phyloP scores from a whole-genome alignment of 2,329 filamentous ascomycete species.

The Colletotrichum sp. region DNA sequence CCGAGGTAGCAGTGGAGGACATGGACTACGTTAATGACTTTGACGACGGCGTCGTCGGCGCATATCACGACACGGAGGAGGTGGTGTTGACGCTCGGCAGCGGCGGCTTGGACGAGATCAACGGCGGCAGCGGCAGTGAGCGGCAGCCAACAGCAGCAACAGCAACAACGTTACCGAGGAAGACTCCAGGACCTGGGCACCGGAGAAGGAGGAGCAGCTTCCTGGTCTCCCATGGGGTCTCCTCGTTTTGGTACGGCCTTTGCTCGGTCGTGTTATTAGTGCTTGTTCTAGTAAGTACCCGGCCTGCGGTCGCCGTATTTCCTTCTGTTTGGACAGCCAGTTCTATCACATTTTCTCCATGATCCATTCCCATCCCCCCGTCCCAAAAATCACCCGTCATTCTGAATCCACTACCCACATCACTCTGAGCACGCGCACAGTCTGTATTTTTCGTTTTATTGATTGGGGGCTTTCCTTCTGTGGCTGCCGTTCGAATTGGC shows the following conservation, averaged over 20 bases:
- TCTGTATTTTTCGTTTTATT: not conserved
- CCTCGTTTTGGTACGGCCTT: conserved; percentile 22
- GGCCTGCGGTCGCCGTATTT: not conserved
- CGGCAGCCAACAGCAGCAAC: not conserved
- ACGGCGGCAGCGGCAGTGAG: not conserved
- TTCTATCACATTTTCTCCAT: not conserved
- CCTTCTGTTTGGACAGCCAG: not conserved
- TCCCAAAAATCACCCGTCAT: not conserved
- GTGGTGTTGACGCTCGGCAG: not conserved
- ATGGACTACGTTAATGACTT: not conserved
- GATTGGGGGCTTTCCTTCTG: not conserved
- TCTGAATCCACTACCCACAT: not conserved
- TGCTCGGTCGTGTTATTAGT: conserved; percentile 19
- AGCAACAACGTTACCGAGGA: not conserved
- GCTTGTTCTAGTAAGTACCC: conserved; percentile 16
- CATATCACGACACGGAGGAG: not conserved
- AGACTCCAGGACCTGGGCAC: conserved; percentile 1
- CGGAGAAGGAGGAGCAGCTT: conserved; percentile 22
- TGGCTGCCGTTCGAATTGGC: not conserved
- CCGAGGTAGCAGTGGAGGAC: not conserved
- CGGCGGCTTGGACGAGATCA: not conserved
- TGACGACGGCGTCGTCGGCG: not conserved
- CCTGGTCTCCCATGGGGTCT: conserved; percentile 22
- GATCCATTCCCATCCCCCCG: not conserved
- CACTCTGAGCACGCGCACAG: not conserved